Percentiles rank a stretch among this genome's conserved stretches.
phyloP scores from a whole-genome alignment of 768 basidiomycete genomes.

The Harrya chromipes region DNA sequence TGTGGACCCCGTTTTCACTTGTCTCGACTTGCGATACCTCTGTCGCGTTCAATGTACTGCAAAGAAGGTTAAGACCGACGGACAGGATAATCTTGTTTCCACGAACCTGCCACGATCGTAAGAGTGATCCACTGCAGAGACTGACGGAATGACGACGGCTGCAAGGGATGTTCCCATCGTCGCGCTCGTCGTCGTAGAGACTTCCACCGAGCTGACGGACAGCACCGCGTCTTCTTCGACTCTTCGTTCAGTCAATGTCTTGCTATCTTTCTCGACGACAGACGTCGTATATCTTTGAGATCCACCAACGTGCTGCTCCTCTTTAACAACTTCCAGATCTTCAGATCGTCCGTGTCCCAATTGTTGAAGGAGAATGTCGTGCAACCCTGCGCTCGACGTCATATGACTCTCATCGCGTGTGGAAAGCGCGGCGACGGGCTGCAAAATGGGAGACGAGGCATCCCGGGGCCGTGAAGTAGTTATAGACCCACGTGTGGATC shows the following conservation, averaged over 20 bases:
- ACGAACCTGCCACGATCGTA: conserved; percentile 4
- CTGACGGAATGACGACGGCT: neutral
- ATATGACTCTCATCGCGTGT: neutral
- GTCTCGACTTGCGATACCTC: neutral
- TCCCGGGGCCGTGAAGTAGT: no score
- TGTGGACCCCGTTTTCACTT: neutral
- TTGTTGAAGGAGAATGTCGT: neutral
- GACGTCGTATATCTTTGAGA: neutral
- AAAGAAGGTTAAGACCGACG: neutral
- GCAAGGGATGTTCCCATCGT: neutral
- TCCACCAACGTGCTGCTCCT: neutral
- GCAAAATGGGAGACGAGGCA: no score
- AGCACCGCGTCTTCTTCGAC: neutral
- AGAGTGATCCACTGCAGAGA: neutral
- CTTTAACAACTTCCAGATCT: neutral
- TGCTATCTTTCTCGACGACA: no score
- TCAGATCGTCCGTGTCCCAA: neutral
- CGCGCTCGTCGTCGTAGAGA: neutral
- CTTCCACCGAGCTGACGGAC: neutral
- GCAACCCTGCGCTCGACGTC: neutral
- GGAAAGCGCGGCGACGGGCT: neutral
- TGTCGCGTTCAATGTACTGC: neutral
- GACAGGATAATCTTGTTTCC: neutral
- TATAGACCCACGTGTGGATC: no score
- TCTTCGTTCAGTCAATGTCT: neutral